Percentiles rank a stretch among this genome's conserved stretches.
These are phyloP conservation scores for Suillus luteus DNA, from an alignment of 768 basidiomycete species.

Conservation along the genomic window DNA sequence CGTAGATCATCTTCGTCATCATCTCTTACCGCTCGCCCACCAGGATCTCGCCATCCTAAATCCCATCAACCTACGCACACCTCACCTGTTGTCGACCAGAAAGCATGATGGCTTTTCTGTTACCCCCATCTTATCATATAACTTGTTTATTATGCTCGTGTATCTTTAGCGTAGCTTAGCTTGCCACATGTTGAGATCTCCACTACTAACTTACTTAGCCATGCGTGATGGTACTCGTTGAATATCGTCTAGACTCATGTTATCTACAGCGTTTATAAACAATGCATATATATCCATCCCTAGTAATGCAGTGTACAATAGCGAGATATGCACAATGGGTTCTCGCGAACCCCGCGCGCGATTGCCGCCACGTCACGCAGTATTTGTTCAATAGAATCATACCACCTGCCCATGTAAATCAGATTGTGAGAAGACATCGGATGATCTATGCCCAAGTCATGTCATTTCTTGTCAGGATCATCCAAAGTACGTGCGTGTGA, in stretches of 20 bases:
- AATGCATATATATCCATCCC: not conserved
- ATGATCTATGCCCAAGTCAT: conserved; percentile 3
- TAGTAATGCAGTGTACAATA: not conserved
- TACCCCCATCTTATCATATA: conserved; percentile 19
- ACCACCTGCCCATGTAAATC: not conserved
- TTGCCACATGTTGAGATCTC: not conserved
- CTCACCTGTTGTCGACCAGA: conserved; percentile 24
- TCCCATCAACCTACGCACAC: conserved; percentile 19
- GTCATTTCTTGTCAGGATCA: conserved; percentile 15
- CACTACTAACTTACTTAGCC: conserved; percentile 12
- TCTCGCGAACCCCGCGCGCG: not conserved
- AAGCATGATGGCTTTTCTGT: conserved; percentile 23
- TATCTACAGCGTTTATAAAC: not conserved
- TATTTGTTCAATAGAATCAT: not conserved
- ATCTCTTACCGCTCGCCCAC: conserved; percentile 15
- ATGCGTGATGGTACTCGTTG: conserved; percentile 10
- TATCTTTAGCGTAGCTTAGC: conserved; percentile 24
- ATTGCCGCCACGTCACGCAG: not conserved
- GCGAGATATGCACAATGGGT: not conserved
- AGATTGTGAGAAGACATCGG: conserved; percentile 6
- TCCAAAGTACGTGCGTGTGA: conserved; percentile 15
- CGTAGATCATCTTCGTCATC: conserved; percentile 17
- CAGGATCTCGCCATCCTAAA: conserved; percentile 14
- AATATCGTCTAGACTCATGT: conserved; percentile 8
- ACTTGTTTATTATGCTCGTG: conserved; percentile 25